These are phyloP conservation scores for Calonectria hongkongensis DNA, from an alignment of 2,329 filamentous ascomycete species.

Conservation along the genomic window DNA sequence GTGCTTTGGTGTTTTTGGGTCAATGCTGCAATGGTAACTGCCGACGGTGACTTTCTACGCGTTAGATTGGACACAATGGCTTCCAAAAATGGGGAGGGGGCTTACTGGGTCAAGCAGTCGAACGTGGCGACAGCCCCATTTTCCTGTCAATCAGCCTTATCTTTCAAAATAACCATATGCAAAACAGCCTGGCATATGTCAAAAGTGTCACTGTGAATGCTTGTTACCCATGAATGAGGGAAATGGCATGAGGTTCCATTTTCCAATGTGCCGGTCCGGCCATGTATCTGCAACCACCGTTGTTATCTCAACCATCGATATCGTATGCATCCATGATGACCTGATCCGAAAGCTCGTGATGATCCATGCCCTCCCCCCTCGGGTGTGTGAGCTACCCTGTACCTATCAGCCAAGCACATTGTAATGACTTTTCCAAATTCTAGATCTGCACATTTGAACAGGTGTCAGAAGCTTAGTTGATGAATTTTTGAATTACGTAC, in stretches of 20 bases:
- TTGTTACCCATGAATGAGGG: constrained; percentile 4
- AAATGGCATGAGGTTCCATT: constrained; percentile 14
- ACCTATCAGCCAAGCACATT: not conserved
- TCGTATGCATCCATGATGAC: not conserved
- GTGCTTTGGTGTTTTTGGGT: not conserved
- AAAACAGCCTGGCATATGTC: constrained; percentile 30
- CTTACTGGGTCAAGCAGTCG: too few species aligned
- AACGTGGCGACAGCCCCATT: constrained; percentile 25
- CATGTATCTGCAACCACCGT: not conserved
- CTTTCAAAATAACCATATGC: constrained; percentile 34
- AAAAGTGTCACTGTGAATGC: constrained; percentile 25
- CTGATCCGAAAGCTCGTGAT: not conserved
- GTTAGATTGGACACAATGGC: not conserved
- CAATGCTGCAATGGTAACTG: constrained; percentile 5
- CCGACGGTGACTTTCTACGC: constrained; percentile 1
- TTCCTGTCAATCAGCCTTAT: constrained; percentile 18
- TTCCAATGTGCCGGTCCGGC: not conserved
- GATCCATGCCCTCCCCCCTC: too few species aligned
- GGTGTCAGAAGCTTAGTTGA: not conserved
- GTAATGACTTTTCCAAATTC: not conserved
- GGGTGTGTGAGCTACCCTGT: not conserved
- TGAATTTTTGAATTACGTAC: not conserved
- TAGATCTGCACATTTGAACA: not conserved
- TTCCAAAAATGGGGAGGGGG: not conserved
- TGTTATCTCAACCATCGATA: not conserved